These are phyloP conservation scores for Calonectria naviculata DNA, from an alignment of 2,329 filamentous ascomycete species.

Conservation along the genomic window DNA sequence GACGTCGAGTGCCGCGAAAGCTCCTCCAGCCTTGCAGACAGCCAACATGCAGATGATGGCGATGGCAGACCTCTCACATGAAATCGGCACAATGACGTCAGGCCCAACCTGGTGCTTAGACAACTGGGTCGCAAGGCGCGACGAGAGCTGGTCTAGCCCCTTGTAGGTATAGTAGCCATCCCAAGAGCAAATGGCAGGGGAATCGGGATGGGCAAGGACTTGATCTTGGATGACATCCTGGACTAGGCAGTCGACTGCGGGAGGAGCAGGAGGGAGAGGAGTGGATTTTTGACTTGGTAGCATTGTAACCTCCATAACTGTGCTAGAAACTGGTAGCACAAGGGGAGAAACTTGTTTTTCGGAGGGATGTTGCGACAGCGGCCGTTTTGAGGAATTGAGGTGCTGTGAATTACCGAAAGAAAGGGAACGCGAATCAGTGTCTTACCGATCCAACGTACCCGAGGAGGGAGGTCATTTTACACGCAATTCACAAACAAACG, in stretches of 20 bases:
- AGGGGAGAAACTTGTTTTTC: not conserved
- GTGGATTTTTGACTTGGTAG: not conserved
- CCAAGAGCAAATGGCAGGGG: not conserved
- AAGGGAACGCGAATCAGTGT: not conserved
- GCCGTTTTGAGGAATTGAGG: not conserved
- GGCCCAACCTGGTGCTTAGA: not conserved
- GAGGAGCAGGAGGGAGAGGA: not conserved
- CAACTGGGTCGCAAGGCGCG: not conserved
- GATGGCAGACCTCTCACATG: not conserved
- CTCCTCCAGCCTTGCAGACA: not conserved
- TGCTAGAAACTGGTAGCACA: not conserved
- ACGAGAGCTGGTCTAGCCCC: not conserved
- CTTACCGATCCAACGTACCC: not conserved
- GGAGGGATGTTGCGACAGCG: not conserved
- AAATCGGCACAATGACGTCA: not conserved
- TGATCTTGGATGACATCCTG: not conserved
- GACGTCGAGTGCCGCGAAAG: not conserved
- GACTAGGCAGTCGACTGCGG: not conserved
- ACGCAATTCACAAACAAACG: not conserved
- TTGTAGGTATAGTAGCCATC: not conserved
- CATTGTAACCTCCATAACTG: not conserved
- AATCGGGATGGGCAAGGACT: not conserved
- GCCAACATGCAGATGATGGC: not conserved
- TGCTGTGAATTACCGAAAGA: not conserved
- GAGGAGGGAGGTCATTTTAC: not conserved